These are phyloP conservation scores for Ballota nigra DNA, from an alignment of 257 asterid genomes.

Conservation along the genomic window DNA sequence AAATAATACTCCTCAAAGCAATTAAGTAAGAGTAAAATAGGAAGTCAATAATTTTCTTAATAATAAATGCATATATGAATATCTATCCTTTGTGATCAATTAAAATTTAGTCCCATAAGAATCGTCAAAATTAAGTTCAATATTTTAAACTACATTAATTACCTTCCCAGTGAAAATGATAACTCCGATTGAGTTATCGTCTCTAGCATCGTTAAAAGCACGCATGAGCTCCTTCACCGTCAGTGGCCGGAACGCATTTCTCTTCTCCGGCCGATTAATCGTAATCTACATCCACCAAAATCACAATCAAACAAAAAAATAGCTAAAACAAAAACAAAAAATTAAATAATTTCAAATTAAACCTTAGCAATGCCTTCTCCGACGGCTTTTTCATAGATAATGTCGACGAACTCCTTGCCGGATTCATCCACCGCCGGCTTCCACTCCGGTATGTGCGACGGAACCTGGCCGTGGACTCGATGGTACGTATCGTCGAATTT, in stretches of 20 bases:
- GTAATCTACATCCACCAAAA: constrained; percentile 52
- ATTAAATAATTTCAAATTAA: neutral
- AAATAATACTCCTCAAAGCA: no score
- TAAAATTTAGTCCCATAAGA: neutral
- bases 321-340: neutral
- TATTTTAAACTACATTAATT: constrained; percentile 13
- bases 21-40: no score
- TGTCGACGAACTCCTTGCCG: constrained; percentile 68
- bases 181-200: constrained; percentile 74
- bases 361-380: constrained; percentile 98
- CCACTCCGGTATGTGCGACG: constrained; percentile 67
- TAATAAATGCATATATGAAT: no score
- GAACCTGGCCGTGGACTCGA: constrained; percentile 74
- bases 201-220: constrained; percentile 92
- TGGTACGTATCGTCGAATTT: constrained; percentile 65
- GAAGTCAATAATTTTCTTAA: no score
- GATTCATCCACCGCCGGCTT: constrained; percentile 57
- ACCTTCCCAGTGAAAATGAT: constrained; percentile 97
- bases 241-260: constrained; percentile 90
- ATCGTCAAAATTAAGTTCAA: neutral
- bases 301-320: neutral
- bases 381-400: constrained; percentile 77
- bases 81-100: neutral
- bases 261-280: constrained; percentile 88
- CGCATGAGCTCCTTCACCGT: constrained; percentile 92